Evolutionary conservation across 2,329 filamentous ascomycete genomes (phyloP), one percentile per base, ranked within the genome.

Genomic region (Whalleya microplaca): DNA sequence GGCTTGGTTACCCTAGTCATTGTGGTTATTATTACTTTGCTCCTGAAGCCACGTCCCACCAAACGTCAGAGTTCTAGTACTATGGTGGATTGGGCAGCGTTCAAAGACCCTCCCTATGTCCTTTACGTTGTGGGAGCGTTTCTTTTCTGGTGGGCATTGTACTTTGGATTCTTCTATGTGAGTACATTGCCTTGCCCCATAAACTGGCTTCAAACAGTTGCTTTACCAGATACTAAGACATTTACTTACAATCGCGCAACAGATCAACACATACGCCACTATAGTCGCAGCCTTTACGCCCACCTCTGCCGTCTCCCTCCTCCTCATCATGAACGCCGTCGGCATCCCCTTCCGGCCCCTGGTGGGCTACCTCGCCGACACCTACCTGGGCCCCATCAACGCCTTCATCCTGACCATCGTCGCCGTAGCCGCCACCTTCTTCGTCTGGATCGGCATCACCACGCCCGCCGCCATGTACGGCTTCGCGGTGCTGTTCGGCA

Each of bases 1-100:
- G 85, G 80, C 0, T 84, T 90, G 56, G 78, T 89, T 45, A 83
- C 83, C 27, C 63, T 89, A 7, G 77, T 73, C 8, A 76, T 74
- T 10, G 66, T 78, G 5, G 64, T 77, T 12, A 64, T 74, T 2
- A 65, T 79, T 45, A 62, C 78, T 4, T 70, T 80, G 53, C 59
- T 76, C 18, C 69, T 84, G 52, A 78, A 75, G 49, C 78, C 80
- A 42, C 72, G 77, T 21, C 67, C 79, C 8, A 74, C 74, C 16
- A n/a, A n/a, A n/a, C 78, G 78, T 18, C 72, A 78, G 20, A 78
- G 69, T 58, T 69, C 70, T 9, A 78, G 79, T 1, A 77, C 80
- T 20, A 57, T 84, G 5, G 70, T 84, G 21, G 82, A 85, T 54
- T 76, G 73, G 70, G 64, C 67, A 2, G 80, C 81, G 0, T 81